A percentile compares a stretch with the other conserved stretches of the same genome.
Evolutionary conservation across 179 eudicot species (phyloP).

Genomic region (Beta lomatogona): DNA sequence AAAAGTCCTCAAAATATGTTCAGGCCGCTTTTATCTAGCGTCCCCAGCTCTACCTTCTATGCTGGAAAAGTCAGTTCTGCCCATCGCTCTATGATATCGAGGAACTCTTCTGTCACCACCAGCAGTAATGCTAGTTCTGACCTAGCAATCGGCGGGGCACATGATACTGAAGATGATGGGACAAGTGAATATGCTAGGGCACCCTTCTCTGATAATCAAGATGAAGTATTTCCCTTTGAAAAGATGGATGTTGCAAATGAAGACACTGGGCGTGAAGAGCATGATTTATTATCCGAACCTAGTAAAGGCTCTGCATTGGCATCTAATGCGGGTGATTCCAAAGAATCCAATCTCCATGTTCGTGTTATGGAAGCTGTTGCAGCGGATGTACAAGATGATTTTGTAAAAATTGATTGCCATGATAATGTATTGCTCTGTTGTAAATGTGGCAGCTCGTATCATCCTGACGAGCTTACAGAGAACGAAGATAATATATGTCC

Average conservation of each 20-base stretch:
- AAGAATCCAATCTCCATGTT: conserved; percentile 27
- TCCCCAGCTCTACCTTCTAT: conserved; percentile 86
- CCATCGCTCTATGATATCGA: conserved; percentile 56
- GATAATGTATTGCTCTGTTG: conserved; percentile 51
- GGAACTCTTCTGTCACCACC: conserved; percentile 85
- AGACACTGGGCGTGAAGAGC: conserved; percentile 31
- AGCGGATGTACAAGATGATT: conserved; percentile 28
- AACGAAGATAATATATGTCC: conserved; percentile 58
- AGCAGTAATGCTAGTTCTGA: conserved; percentile 96
- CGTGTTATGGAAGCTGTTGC: conserved; percentile 27
- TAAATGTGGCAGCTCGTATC: conserved; percentile 59
- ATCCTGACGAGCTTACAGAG: conserved; percentile 40
- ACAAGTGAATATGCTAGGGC: conserved; percentile 48
- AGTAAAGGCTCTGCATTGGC: conserved; percentile 25
- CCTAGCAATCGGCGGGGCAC: conserved; percentile 60
- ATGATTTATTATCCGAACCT: conserved; percentile 32
- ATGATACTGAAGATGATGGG: conserved; percentile 74
- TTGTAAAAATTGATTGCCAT: conserved; percentile 28
- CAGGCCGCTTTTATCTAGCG: conserved; percentile 96
- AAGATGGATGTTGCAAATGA: conserved; percentile 49
- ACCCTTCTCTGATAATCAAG: conserved; percentile 46
- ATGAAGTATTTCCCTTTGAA: conserved; percentile 67
- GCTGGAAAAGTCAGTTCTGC: conserved; percentile 62
- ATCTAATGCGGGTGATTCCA: conserved; percentile 31
- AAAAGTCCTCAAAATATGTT: conserved; percentile 96